phyloP scores from a whole-genome alignment of 257 asterid species.

The Echium plantagineum region DNA sequence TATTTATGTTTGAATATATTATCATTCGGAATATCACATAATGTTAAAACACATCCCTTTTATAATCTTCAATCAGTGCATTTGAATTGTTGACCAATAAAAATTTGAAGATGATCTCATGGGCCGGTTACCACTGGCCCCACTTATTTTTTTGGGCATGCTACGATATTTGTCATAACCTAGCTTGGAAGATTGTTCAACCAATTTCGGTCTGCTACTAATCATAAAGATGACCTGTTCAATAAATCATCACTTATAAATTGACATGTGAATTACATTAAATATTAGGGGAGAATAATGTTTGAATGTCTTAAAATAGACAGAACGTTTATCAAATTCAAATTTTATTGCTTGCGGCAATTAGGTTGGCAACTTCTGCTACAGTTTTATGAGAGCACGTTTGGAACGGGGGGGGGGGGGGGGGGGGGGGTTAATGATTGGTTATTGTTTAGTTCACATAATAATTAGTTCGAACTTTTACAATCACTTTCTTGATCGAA shows the following conservation, averaged over 20 bases:
- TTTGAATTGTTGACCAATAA: conserved; percentile 25
- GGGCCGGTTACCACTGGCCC: conserved; percentile 56
- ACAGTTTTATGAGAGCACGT: no score
- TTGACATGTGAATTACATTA: not conserved
- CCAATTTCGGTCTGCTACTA: conserved; percentile 33
- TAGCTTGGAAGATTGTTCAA: conserved; percentile 15
- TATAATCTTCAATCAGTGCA: not conserved
- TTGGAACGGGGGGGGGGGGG: no score
- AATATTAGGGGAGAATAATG: not conserved
- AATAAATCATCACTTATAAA: not conserved
- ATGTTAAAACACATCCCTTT: not conserved
- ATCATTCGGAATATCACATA: not conserved
- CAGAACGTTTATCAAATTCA: no score
- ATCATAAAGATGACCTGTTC: conserved; percentile 5
- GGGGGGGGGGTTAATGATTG: no score
- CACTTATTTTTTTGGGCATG: conserved; percentile 17
- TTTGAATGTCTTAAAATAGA: not conserved
- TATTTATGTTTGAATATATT: conserved; percentile 11
- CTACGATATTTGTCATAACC: conserved; percentile 14
- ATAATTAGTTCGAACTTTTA: no score
- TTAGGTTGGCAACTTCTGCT: no score
- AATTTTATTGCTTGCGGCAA: not conserved
- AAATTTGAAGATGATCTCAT: conserved; percentile 50
- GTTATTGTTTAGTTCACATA: no score
- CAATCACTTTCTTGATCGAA: no score